Evolutionary conservation across 345 rosid species (phyloP), one percentile per base, ranked within the genome.

Genomic region (Stellera chamaejasme): DNA sequence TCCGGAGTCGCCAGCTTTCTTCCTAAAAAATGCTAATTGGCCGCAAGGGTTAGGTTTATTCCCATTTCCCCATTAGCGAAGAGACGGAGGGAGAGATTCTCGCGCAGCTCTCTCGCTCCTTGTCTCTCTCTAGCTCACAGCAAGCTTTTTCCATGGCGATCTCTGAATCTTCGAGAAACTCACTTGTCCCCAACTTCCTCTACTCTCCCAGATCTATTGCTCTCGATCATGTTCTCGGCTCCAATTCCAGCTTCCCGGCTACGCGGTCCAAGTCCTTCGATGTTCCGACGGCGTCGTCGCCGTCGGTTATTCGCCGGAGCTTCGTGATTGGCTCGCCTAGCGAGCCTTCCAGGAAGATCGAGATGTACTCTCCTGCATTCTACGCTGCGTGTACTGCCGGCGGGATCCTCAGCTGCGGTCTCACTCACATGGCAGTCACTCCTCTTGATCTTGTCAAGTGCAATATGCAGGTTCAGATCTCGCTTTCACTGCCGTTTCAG

Each of bases 381-480:
- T 84, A 84, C 54, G 86, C 84, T 36, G 84, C 92, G 10, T 79
- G 88, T 54, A 82, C 88, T 1, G 70, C 64, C 27, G 88, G 88
- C 13, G 92, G 92, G 9, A 70, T 78, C 23, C 61, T 72, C 62
- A 72, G 88, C 71, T 83, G 87, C 49, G 87, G 90, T 44, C 78
- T 76, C 45, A 83, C 86, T 55, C 90, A 83, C 66, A 83, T 43
- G 82, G 23, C 80, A 53, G 79, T 80, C 58, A 83, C 90, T 32
- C 90, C 90, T 66, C 90, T 83, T 54, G 90, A 83, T 55, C 86
- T 80, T 42, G 84, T 83, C 76, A 83, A 83, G 75, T 80, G 90
- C 60, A 83, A 83, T 61, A 83, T 83, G 86, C 90, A 80, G 89
- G 89, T 80, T 16, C 43, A 6, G 41, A 70, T 64, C 69, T 53